Conservation (phyloP, 345 rosid species). For the Cochlearia excelsa region DNA sequence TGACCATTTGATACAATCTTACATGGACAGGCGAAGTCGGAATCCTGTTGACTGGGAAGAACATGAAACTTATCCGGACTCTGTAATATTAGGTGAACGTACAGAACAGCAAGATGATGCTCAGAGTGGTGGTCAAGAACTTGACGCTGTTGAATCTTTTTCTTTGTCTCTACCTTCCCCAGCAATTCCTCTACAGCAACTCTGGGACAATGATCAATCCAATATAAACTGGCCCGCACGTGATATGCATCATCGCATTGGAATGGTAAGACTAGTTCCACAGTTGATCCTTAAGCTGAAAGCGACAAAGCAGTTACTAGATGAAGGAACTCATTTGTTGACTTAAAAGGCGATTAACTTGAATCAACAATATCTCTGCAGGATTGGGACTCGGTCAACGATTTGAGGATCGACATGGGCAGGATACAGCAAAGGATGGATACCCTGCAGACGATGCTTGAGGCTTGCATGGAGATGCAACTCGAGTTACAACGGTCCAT, state of each 20-base stretch:
- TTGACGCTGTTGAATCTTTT: conserved; percentile 43
- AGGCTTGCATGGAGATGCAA: conserved; percentile 99
- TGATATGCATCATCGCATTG: conserved; percentile 65
- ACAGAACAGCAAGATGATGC: conserved; percentile 50
- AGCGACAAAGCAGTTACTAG: neutral
- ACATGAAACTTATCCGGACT: conserved; percentile 49
- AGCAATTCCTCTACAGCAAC: conserved; percentile 45
- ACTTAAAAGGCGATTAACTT: neutral
- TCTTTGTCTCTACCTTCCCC: conserved; percentile 49
- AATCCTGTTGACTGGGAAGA: conserved; percentile 64
- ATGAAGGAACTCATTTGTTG: conserved; percentile 4
- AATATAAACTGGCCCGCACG: conserved; percentile 57
- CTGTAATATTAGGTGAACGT: conserved; percentile 47
- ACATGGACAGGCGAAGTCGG: conserved; percentile 81
- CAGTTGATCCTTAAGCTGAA: neutral
- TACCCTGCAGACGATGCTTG: conserved; percentile 84
- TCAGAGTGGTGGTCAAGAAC: conserved; percentile 49
- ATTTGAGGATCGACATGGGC: conserved; percentile 87
- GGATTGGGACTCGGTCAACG: conserved; percentile 84
- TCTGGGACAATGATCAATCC: conserved; percentile 65
- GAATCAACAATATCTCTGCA: conserved; percentile 32
- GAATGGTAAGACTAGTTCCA: conserved; percentile 54
- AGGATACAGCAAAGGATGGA: conserved; percentile 94
- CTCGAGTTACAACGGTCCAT: conserved; percentile 88
- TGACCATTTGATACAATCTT: conserved; percentile 76